These are phyloP conservation scores for Plasmodium fragile DNA, from an alignment of 169 alveolate genomes.

Conservation along the genomic window DNA sequence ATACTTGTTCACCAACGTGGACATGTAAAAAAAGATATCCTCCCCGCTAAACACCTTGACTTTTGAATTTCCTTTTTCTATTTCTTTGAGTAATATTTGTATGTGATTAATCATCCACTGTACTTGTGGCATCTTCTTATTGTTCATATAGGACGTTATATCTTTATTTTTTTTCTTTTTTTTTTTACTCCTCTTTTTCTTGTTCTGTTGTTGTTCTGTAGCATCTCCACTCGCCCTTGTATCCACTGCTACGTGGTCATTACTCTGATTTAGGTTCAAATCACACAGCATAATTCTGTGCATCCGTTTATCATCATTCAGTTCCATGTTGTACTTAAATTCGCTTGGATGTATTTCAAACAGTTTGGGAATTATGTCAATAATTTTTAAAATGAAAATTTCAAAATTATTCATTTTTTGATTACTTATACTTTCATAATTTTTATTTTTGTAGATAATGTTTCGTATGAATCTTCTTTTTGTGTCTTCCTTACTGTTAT, in stretches of 20 bases:
- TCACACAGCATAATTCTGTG: constrained; percentile 5
- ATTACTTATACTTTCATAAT: constrained; percentile 53
- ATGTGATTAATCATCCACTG: constrained; percentile 74
- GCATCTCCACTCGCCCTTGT: neutral
- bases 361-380: constrained; percentile 61
- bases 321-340: constrained; percentile 1
- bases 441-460: constrained; percentile 55
- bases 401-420: constrained; percentile 76
- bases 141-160: constrained; percentile 51
- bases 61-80: constrained; percentile 28
- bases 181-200: constrained; percentile 8
- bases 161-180: constrained; percentile 68
- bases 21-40: constrained; percentile 7
- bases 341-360: constrained; percentile 58
- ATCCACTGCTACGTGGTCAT: neutral
- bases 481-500: neutral
- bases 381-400: constrained; percentile 65
- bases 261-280: constrained; percentile 14
- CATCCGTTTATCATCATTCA: neutral
- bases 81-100: constrained; percentile 26
- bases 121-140: constrained; percentile 70
- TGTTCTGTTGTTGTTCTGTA: constrained; percentile 2
- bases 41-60: neutral
- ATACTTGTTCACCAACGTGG: constrained; percentile 39
- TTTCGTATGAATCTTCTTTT: constrained; percentile 31